A percentile compares a stretch with the other conserved stretches of the same genome.
phyloP scores from a whole-genome alignment of 2,329 filamentous ascomycete species.

The Pseudocercospora fijiensis region DNA sequence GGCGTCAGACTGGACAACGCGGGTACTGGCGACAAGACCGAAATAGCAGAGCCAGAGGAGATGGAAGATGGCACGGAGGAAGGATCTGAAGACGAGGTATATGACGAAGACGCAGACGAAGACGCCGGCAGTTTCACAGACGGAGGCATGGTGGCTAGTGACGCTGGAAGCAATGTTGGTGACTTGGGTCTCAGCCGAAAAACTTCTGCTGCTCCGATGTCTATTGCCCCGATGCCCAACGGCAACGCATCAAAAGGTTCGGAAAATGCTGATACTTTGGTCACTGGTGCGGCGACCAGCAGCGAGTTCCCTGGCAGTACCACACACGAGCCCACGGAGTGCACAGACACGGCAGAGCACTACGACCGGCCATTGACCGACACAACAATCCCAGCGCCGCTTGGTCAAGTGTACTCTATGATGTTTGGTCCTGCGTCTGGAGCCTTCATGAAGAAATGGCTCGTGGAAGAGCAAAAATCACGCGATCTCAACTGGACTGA shows the following conservation, averaged over 20 bases:
- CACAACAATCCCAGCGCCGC: slow-evolving; percentile 78
- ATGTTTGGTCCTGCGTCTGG: slow-evolving; percentile 81
- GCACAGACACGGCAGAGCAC: slow-evolving; percentile 72
- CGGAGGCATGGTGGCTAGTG: slow-evolving; percentile 50
- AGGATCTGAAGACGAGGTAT: slow-evolving; percentile 73
- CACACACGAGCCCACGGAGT: slow-evolving; percentile 80
- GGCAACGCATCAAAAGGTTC: slow-evolving; percentile 35
- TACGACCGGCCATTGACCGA: slow-evolving; percentile 85
- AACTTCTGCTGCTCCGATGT: slow-evolving; percentile 57
- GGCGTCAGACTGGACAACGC: slow-evolving; percentile 77
- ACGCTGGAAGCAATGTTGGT: slow-evolving; percentile 54
- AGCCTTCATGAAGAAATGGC: slow-evolving; percentile 80
- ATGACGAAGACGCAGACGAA: slow-evolving; percentile 73
- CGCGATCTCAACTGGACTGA: slow-evolving; percentile 79
- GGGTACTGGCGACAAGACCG: slow-evolving; percentile 83
- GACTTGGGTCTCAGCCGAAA: slow-evolving; percentile 63
- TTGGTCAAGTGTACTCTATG: slow-evolving; percentile 87
- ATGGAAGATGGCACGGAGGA: slow-evolving; percentile 53
- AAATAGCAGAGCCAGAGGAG: slow-evolving; percentile 68
- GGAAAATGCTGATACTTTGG: slow-evolving; percentile 40
- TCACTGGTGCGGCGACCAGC: slow-evolving; percentile 43
- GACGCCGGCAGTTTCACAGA: slow-evolving; percentile 62
- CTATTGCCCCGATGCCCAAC: slow-evolving; percentile 41
- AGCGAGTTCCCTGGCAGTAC: slow-evolving; percentile 81
- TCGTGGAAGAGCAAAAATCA: slow-evolving; percentile 84